These are phyloP conservation scores for Curvularia hawaiiensis DNA, from an alignment of 2,329 filamentous ascomycete species.

Conservation along the genomic window DNA sequence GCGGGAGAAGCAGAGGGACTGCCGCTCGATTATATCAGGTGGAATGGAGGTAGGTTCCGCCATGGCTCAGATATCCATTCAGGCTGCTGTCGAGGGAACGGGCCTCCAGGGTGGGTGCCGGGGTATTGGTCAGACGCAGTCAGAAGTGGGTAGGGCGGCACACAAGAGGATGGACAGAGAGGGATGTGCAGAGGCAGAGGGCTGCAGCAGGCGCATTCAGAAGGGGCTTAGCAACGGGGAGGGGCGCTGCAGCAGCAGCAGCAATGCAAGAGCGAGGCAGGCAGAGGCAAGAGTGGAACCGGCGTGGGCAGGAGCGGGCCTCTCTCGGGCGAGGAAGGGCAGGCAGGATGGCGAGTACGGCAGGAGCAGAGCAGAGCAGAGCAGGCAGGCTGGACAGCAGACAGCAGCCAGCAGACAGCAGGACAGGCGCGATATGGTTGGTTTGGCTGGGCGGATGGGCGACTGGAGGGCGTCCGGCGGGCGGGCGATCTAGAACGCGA, in stretches of 20 bases:
- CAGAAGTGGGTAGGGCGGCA: slow-evolving; percentile 12
- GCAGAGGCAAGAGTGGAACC: not conserved
- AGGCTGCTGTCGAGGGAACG: slow-evolving; percentile 18
- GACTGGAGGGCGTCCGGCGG: slow-evolving; percentile 17
- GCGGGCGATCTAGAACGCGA: slow-evolving; percentile 42
- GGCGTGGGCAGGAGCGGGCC: not conserved
- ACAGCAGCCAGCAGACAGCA: slow-evolving; percentile 5
- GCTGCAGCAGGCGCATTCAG: slow-evolving; percentile 29
- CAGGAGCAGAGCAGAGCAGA: slow-evolving; percentile 4
- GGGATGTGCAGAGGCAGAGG: slow-evolving; percentile 9
- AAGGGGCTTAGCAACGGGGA: slow-evolving; percentile 23
- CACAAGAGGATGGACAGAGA: slow-evolving; percentile 16
- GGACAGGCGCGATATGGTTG: slow-evolving; percentile 35
- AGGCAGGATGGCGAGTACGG: not conserved
- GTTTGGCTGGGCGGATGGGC: slow-evolving; percentile 19
- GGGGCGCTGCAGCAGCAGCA: not conserved
- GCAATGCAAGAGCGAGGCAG: not conserved
- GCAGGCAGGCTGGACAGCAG: slow-evolving; percentile 5
- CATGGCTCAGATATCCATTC: slow-evolving; percentile 39
- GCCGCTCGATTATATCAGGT: slow-evolving; percentile 49
- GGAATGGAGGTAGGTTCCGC: slow-evolving; percentile 38
- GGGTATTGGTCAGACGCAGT: slow-evolving; percentile 20
- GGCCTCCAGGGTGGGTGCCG: slow-evolving; percentile 21
- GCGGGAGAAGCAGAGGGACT: slow-evolving; percentile 51
- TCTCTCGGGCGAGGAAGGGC: not conserved